These are phyloP conservation scores for Ganoderma sinense DNA, from an alignment of 1,284 basidiomycete species.

Conservation along the genomic window DNA sequence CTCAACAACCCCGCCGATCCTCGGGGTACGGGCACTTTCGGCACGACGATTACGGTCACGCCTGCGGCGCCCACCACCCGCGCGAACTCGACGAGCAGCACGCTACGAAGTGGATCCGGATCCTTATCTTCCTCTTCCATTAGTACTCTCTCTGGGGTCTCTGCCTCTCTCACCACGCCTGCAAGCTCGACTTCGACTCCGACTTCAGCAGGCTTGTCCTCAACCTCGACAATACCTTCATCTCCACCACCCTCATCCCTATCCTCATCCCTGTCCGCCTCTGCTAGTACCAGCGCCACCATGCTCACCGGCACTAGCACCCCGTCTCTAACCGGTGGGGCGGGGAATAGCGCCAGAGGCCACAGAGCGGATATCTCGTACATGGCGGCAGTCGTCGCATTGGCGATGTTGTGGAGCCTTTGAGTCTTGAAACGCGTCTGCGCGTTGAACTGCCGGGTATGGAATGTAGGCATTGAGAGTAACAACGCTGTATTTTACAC, in stretches of 20 bases:
- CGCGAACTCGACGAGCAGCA: neutral
- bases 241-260: neutral
- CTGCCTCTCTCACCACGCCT: neutral
- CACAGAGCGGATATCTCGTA: neutral
- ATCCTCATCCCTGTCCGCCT: neutral
- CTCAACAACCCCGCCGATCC: constrained; percentile 14
- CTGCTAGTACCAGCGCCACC: neutral
- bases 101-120: neutral
- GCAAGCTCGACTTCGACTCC: neutral
- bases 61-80: neutral
- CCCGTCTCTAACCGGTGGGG: neutral
- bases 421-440: neutral
- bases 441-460: neutral
- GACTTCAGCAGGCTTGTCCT: neutral
- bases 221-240: no score
- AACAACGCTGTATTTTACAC: neutral
- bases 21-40: constrained; percentile 5
- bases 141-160: neutral
- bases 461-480: neutral
- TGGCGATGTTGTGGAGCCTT: neutral
- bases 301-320: neutral
- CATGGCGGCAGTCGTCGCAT: neutral
- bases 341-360: neutral
- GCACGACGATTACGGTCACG: constrained; percentile 6
- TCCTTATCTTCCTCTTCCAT: neutral